Conservation (phyloP, 768 basidiomycete species). For the Boletus sp. region DNA sequence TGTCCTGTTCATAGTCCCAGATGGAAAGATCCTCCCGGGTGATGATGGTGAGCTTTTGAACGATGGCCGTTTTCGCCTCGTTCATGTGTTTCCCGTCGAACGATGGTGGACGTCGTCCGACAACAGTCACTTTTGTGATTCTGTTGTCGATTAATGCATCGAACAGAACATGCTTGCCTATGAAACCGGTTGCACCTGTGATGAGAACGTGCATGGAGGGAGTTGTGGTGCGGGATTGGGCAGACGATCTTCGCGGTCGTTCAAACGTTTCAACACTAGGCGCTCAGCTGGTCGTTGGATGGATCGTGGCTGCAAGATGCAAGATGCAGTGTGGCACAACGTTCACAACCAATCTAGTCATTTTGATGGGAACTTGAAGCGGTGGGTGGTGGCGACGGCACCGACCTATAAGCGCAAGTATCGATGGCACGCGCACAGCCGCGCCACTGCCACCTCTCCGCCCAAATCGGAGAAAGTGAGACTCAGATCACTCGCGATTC, state of each 20-base stretch:
- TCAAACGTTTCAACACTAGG: not conserved
- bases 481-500: no score
- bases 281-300: no score
- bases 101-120: slow-evolving; percentile 23
- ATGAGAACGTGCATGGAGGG: slow-evolving; percentile 27
- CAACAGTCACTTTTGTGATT: slow-evolving; percentile 25
- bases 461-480: no score
- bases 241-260: not conserved
- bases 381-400: not conserved
- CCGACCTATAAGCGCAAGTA: not conserved
- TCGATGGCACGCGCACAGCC: not conserved
- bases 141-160: slow-evolving; percentile 20
- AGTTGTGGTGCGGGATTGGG: not conserved
- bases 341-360: not conserved
- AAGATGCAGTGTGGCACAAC: not conserved
- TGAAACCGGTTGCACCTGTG: slow-evolving; percentile 26
- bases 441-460: no score
- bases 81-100: slow-evolving; percentile 20
- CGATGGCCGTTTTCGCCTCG: slow-evolving; percentile 14
- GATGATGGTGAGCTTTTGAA: slow-evolving; percentile 23
- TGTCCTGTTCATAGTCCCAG: slow-evolving; percentile 29
- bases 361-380: not conserved
- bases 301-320: not conserved
- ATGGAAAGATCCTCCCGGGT: slow-evolving; percentile 22
- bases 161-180: slow-evolving; percentile 20